These are phyloP conservation scores for Debaryomycetaceae sp. DNA, from an alignment of 1,139 yeast species.

Conservation along the genomic window DNA sequence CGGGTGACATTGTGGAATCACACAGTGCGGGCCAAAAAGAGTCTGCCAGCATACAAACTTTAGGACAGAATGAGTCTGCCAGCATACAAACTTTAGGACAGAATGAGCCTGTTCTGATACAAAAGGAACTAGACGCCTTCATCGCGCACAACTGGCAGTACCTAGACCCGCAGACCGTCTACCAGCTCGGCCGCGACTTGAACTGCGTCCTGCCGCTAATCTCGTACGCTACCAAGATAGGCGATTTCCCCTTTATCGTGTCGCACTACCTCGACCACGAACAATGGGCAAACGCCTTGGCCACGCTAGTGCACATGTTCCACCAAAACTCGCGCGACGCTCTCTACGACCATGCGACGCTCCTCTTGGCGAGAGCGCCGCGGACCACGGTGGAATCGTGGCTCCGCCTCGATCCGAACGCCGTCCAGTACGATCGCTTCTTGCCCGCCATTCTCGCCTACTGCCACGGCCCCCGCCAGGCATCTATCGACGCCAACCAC, in stretches of 20 bases:
- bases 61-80: conserved; percentile 3
- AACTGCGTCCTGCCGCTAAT: conserved; percentile 56
- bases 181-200: conserved; percentile 60
- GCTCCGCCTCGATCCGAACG: conserved; percentile 41
- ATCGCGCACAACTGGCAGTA: conserved; percentile 34
- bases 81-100: no score
- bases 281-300: conserved; percentile 67
- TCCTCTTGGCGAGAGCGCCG: conserved; percentile 60
- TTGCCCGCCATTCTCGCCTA: conserved; percentile 70
- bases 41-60: background rate
- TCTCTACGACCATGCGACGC: conserved; percentile 59
- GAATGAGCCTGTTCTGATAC: no score
- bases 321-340: conserved; percentile 25
- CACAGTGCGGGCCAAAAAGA: background rate
- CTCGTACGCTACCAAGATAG: conserved; percentile 54
- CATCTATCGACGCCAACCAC: conserved; percentile 37
- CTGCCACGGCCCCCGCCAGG: conserved; percentile 31
- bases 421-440: conserved; percentile 44
- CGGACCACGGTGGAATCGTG: conserved; percentile 65
- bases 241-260: conserved; percentile 62
- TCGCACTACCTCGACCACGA: conserved; percentile 57
- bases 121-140: conserved; percentile 42
- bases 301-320: conserved; percentile 37
- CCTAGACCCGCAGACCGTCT: conserved; percentile 57
- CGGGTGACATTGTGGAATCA: no score